Evolutionary conservation across 306 rosid genomes (phyloP).

Genomic region (Trichosanthes truncata): DNA sequence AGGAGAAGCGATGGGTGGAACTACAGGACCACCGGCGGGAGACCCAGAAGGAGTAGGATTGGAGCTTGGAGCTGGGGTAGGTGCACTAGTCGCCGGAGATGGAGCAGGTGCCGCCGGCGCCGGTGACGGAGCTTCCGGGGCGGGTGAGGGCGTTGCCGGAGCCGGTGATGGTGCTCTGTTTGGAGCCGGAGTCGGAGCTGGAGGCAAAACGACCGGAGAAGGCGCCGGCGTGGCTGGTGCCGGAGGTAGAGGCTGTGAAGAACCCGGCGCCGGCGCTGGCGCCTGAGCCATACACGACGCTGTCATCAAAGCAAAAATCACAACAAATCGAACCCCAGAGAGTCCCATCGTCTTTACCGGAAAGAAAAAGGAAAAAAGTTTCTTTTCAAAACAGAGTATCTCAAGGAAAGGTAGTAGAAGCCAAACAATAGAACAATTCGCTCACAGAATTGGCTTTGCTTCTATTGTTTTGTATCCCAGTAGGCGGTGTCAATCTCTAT

Average conservation of each 20-base stretch:
- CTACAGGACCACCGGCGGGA: background rate
- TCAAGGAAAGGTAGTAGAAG: background rate
- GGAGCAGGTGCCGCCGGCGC: background rate
- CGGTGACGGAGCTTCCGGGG: background rate
- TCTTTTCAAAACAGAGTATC: background rate
- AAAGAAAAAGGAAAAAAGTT: background rate
- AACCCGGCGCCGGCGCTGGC: background rate
- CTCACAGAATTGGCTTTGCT: background rate
- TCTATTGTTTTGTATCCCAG: background rate
- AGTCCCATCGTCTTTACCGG: slow-evolving; percentile 1
- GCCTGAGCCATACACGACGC: slow-evolving; percentile 8
- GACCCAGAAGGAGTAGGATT: background rate
- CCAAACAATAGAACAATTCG: background rate
- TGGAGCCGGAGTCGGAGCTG: background rate
- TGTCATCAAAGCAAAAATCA: background rate
- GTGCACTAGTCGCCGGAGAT: background rate
- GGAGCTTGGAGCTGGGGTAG: background rate
- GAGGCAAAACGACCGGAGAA: background rate
- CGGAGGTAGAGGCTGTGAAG: background rate
- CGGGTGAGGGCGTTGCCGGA: background rate
- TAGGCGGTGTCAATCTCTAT: background rate
- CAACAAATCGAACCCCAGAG: background rate
- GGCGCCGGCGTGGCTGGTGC: background rate
- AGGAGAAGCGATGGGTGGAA: background rate
- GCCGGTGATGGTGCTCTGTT: background rate